Base-by-base conservation (phyloP, 768 basidiomycete genomes). In the Tubosaeta sp. region DNA sequence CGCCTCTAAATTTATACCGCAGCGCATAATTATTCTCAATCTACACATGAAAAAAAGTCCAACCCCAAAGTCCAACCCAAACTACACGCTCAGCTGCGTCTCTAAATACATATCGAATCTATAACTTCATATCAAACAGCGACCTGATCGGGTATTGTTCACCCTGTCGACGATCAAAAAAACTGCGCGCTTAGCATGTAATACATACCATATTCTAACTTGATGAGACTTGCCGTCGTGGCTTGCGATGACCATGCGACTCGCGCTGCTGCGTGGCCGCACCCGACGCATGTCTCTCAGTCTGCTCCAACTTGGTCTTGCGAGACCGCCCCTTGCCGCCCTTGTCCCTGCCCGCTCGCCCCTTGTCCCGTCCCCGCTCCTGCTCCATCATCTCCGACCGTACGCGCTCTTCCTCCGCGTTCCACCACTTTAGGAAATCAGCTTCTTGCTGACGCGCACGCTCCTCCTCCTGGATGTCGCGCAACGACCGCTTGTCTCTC, bases 361-460 rank as follows among this genome's bases (percentile, higher is more conserved):
- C 40, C 6, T 9, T 27, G 27, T 27, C 27, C 27, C 5, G 35
- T n/a, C 1, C 30, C 24, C 31, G 46, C 16, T 44, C 53, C 29
- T 46, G 52, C 16, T 25, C 49, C 34, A 43, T 48, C 47, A 73
- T 72, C 65, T 87, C 84, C 30, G 71, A 56, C 56, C 70, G 76
- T n/a, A 89, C 65, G 14, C 87, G 75, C 59, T 80, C 82, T 66
- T 92, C 90, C 67, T 95, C 94, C 7, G 76, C 83, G 1, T 81
- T 73, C 91, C 93, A 96, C 94, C 94, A 96, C 58, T 73, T 78
- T 66, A 94, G 66, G 64, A 96, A 97, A 53, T 89, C 88, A 4
- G 73, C 81, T 67, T 94, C 91, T 44, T 75, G 77, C 53, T 77
- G 81, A 24, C 76, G 75, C 36, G 77, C 80, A 30, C 71, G 72